Base-by-base conservation (phyloP, 1,284 basidiomycete genomes). In the Meira nashicola region DNA sequence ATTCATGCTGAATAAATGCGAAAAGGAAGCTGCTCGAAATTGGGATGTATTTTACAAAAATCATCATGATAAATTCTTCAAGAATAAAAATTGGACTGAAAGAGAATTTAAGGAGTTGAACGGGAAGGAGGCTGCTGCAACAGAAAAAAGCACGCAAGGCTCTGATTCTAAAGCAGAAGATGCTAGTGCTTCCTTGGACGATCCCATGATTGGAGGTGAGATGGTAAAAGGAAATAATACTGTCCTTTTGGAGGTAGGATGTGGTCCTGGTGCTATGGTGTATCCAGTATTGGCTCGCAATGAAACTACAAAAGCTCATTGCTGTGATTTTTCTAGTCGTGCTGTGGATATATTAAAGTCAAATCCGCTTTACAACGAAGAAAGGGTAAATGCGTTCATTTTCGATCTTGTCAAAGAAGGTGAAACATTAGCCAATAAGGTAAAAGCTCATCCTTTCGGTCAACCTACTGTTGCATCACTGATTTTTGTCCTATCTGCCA, bases 1-100 rank as follows among this genome's bases (percentile, higher is more conserved):
- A 1, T 73, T 73, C 28, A 60, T 64, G 48, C 64, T 77, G 28
- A 54, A 65, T 17, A 77, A 78, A 57, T 68, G 66, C 40, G 64
- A 71, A 33, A 53, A 60, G 23, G 67, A 71, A n/a, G 74, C 77
- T 1, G 65, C 64, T 9, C 63, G 58, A 38, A 66, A 77, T 41
- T 80, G 79, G 79, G 70, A 79, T 63, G 62, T 70, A 39, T 80
- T 80, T 56, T 80, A 80, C 66, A 78, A 78, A 54, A 61, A 61
- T 28, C 71, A 75, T 50, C 62, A 65, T 48, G 71, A 69, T 53
- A 63, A 62, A 14, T 80, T 80, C 58, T 80, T 80, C 70, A 79
- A 79, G 55, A 71, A 79, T 43, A 67, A 79, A 2, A 75, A 80
- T 54, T 80, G 79, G 79, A 79, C 74, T 39, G 56, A 64, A n/a